A percentile compares a stretch with the other conserved stretches of the same genome.
Conservation (phyloP, 2,329 filamentous ascomycete species). For the Epichloe uncinata region DNA sequence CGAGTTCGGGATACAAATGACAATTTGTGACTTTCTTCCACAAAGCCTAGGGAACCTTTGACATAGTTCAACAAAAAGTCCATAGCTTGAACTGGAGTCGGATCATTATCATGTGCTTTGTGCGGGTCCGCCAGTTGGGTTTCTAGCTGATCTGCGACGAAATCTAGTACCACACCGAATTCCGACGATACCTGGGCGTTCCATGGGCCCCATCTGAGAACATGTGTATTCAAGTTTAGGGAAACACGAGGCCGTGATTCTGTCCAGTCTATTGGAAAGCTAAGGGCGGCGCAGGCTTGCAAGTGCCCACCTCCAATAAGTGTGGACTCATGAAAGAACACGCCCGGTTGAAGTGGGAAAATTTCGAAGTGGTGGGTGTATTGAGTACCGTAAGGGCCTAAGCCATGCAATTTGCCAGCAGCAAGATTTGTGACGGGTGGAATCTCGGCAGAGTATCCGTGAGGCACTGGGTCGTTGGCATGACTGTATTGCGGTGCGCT, state of each 20-base stretch:
- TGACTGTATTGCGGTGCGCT: conserved; percentile 38
- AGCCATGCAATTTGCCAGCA: conserved; percentile 28
- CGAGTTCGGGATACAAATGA: conserved; percentile 30
- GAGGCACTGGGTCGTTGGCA: conserved; percentile 37
- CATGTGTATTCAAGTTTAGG: conserved; percentile 34
- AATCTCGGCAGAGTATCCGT: conserved; percentile 3
- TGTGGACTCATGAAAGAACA: conserved; percentile 48
- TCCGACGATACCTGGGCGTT: conserved; percentile 46
- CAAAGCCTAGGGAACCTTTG: conserved; percentile 28
- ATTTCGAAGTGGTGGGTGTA: conserved; percentile 51
- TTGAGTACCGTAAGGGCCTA: conserved; percentile 46
- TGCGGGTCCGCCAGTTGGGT: not conserved
- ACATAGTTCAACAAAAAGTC: conserved; percentile 37
- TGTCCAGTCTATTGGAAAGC: conserved; percentile 9
- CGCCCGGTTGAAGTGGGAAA: conserved; percentile 40
- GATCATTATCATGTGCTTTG: not conserved
- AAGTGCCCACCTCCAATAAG: conserved; percentile 39
- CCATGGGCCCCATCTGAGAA: conserved; percentile 43
- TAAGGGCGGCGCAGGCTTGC: conserved; percentile 19
- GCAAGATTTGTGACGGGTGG: conserved; percentile 9
- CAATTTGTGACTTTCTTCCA: conserved; percentile 19
- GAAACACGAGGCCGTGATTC: conserved; percentile 20
- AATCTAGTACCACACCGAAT: conserved; percentile 47
- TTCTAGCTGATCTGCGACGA: conserved; percentile 35
- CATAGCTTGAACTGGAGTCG: conserved; percentile 17